A percentile compares a stretch with the other conserved stretches of the same genome.
Conservation (phyloP, 2,329 filamentous ascomycete species). For the Emydomyces testavorans region DNA sequence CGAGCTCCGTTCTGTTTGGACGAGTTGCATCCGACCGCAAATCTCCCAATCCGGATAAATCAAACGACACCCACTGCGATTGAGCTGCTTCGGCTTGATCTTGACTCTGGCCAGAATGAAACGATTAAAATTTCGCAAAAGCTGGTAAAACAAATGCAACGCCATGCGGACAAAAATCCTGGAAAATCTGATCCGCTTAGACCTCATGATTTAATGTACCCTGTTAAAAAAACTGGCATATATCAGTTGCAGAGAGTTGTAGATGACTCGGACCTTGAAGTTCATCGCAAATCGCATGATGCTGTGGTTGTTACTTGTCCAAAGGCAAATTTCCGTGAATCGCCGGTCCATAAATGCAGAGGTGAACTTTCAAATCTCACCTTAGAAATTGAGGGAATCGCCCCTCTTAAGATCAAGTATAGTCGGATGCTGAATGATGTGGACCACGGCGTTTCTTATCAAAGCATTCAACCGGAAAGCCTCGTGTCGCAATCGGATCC, state of each 20-base stretch:
- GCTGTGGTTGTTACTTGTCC: slow-evolving; percentile 81
- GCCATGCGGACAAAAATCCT: slow-evolving; percentile 51
- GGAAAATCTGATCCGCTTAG: slow-evolving; percentile 40
- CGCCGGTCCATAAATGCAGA: slow-evolving; percentile 59
- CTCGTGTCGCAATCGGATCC: slow-evolving; percentile 58
- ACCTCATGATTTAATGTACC: slow-evolving; percentile 58
- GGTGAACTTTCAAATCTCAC: slow-evolving; percentile 79
- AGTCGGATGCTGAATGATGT: slow-evolving; percentile 75
- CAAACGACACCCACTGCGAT: slow-evolving; percentile 81
- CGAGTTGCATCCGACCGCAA: slow-evolving; percentile 46
- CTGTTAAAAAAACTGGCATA: slow-evolving; percentile 73
- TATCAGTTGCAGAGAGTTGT: slow-evolving; percentile 77
- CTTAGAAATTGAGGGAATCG: slow-evolving; percentile 74
- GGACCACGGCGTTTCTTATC: slow-evolving; percentile 75
- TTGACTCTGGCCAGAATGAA: slow-evolving; percentile 70
- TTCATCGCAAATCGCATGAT: slow-evolving; percentile 63
- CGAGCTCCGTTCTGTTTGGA: slow-evolving; percentile 71
- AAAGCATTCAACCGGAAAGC: slow-evolving; percentile 84
- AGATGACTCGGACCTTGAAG: slow-evolving; percentile 88
- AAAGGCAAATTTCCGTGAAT: slow-evolving; percentile 58
- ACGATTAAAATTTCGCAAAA: slow-evolving; percentile 61
- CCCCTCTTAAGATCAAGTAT: slow-evolving; percentile 86
- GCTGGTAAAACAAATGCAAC: slow-evolving; percentile 64
- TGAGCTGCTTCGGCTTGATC: slow-evolving; percentile 75
- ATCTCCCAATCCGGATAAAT: slow-evolving; percentile 82